Percentiles rank a stretch among this genome's conserved stretches.
These are phyloP conservation scores for Lasiodiplodia hormozganensis DNA, from an alignment of 2,329 filamentous ascomycete genomes.

Conservation along the genomic window DNA sequence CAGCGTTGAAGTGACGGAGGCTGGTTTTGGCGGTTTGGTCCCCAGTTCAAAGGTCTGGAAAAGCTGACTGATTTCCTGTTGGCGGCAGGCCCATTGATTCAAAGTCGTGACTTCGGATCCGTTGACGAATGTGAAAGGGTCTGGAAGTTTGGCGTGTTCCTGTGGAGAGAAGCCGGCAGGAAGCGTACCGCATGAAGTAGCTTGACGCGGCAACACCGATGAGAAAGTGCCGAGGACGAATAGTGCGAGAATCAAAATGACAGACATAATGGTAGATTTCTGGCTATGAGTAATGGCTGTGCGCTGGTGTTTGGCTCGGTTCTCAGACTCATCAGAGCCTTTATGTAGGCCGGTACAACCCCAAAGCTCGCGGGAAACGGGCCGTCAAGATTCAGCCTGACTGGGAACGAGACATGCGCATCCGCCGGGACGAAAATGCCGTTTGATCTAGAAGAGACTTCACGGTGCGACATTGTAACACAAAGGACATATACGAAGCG, in stretches of 20 bases:
- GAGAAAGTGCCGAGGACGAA: neutral
- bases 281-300: neutral
- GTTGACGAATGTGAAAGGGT: slow-evolving; percentile 48
- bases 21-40: slow-evolving; percentile 45
- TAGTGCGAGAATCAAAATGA: neutral
- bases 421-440: neutral
- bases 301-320: neutral
- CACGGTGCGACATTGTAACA: neutral
- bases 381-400: slow-evolving; percentile 1
- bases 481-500: neutral
- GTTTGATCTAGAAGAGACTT: neutral
- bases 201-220: slow-evolving; percentile 2
- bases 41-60: slow-evolving; percentile 49
- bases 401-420: neutral
- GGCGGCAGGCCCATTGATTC: slow-evolving; percentile 45
- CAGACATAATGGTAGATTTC: neutral
- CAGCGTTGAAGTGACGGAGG: slow-evolving; percentile 41
- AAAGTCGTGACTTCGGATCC: slow-evolving; percentile 45
- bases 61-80: slow-evolving; percentile 45
- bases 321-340: too few relatives aligned
- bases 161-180: slow-evolving; percentile 42
- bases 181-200: slow-evolving; percentile 25
- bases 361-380: neutral
- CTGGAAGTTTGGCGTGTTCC: slow-evolving; percentile 43
- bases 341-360: neutral